Base-by-base conservation (phyloP, 345 rosid species). In the Heritiera fomes region DNA sequence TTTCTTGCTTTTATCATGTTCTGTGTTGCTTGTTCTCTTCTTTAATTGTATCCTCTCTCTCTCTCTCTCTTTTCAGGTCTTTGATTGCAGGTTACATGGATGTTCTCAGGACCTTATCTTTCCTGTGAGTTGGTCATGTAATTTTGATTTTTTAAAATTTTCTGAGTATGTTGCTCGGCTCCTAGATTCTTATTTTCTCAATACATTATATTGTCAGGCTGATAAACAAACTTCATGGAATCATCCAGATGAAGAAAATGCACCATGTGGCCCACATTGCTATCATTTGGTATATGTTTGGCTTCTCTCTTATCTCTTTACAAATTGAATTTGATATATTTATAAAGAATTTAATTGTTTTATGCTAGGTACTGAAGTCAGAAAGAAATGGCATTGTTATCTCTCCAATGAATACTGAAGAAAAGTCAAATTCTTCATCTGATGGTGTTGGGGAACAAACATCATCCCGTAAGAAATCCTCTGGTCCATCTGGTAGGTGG, bases 41-140 rank as follows among this genome's bases (percentile, higher is more conserved):
- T 78, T 69, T 49, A 52, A 49, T 40, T 45, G 40, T 53, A 32
- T 64, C 79, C 55, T 14, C 55, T 77, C 32, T 71, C 46, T 64
- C 46, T 64, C 77, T 61, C 60, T 83, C 64, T 86, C 56, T 73
- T 72, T 43, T 84, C 89, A 96, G 99, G 98, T 96, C 10, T 96
- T 96, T 83, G 98, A 96, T 82, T 96, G 99, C 89, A 91, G 97
- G 81, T 93, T 96, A 64, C 99, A 96, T 66, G 99, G 99, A 66
- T 94, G 99, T 85, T 96, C 99, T 13, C 99, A 96, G 86, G 99
- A 96, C 87, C 98, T 96, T 78, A 85, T 96, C 78, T 93, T 89
- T 85, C 98, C 98, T n/a, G 45, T 43, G 45, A 43, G 45, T 43
- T 43, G 45, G 45, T 43, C 45, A 43, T 43, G 45, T 5, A 43